Base-by-base conservation (phyloP, 2,329 filamentous ascomycete species). In the Kalaharituber pfeilii region DNA sequence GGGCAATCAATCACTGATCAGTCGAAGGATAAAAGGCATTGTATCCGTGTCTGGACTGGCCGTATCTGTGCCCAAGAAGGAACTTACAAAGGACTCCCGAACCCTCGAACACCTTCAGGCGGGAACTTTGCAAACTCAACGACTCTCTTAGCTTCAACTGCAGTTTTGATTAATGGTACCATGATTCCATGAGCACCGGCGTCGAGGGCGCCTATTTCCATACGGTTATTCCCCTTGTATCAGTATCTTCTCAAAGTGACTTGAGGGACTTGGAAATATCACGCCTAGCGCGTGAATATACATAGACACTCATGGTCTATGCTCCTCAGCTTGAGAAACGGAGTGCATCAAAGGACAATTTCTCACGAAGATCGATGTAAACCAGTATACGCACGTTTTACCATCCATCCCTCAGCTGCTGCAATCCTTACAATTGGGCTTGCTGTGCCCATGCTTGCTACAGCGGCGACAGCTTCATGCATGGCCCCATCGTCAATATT, bases 351-450 rank as follows among this genome's bases (percentile, higher is more conserved):
- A 9, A 9, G 9, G 18, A 36, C 30, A 18, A 36, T n/a, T 18
- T 9, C 30, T 9, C 9, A 36, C 30, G 30, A 36, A 36, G 30
- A 18, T 9, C 30, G 30, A n/a, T n/a, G n/a, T n/a, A n/a, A n/a
- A n/a, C n/a, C n/a, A n/a, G 24, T 3, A 47, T 11, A 64, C 72
- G 67, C 63, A 75, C 75, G 70, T 66, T 77, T 77, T 29, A 77
- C 70, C 73, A 77, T 75, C 70, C 71, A 77, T 1, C 70, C 67
- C 64, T 76, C 73, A 60, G 73, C 71, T 53, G 78, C 77, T 0
- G 77, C 75, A 36, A 82, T 69, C 58, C 79, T 71, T 7, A 78
- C 75, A 53, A 77, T 68, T 0, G 75, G 75, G 5, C 74, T 76
- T 1, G 74, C 72, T 15, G 18, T 22, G 2, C 74, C 75, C 55